These are phyloP conservation scores for Termitomyces sp. DNA, from an alignment of 768 basidiomycete genomes.

Conservation along the genomic window DNA sequence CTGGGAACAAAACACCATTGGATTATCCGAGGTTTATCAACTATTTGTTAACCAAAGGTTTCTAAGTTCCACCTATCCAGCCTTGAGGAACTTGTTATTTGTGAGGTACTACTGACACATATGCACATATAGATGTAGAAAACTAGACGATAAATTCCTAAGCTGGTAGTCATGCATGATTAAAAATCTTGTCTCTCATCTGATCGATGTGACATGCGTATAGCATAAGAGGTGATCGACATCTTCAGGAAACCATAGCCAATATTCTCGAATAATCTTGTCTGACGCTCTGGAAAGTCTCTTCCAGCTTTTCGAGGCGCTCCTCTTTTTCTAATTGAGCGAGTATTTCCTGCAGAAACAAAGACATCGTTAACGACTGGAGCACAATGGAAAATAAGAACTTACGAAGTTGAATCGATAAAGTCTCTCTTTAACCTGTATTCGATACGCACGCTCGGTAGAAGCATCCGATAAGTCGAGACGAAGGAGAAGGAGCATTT, in stretches of 20 bases:
- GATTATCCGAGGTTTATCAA: no score
- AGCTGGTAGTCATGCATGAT: no score
- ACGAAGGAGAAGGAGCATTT: constrained; percentile 80
- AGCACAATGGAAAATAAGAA: constrained; percentile 10
- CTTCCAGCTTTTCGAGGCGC: constrained; percentile 82
- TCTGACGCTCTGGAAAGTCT: constrained; percentile 83
- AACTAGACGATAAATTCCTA: no score
- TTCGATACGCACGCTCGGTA: constrained; percentile 59
- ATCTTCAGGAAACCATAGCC: constrained; percentile 34
- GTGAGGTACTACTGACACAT: no score
- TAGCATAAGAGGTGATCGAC: not conserved
- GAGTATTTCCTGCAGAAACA: constrained; percentile 63
- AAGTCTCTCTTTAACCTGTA: constrained; percentile 92
- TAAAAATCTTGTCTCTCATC: not conserved
- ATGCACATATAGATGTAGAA: no score
- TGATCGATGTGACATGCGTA: not conserved
- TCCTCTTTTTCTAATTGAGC: constrained; percentile 85
- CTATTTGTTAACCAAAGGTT: no score
- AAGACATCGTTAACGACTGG: not conserved
- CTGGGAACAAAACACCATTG: no score
- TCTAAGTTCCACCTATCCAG: no score
- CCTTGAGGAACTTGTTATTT: no score
- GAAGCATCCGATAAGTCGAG: constrained; percentile 57
- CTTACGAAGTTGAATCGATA: constrained; percentile 93
- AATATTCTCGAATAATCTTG: constrained; percentile 85